Conservation (phyloP, 768 basidiomycete species). For the Lactifluus hygrophoroides region DNA sequence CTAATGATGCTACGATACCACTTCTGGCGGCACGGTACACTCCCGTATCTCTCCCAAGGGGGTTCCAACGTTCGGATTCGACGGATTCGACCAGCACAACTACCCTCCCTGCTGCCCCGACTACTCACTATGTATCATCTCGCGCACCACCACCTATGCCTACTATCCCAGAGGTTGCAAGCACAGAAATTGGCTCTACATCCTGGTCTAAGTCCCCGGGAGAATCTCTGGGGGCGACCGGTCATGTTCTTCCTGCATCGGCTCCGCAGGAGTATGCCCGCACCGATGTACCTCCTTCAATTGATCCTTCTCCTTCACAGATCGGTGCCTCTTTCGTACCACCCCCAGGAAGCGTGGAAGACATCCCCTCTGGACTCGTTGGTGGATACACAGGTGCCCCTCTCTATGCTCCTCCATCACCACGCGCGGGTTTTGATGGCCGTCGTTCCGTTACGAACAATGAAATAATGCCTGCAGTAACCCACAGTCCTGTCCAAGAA, state of each 20-base stretch:
- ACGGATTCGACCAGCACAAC: slow-evolving; percentile 15
- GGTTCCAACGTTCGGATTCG: background rate
- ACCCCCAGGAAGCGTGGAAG: slow-evolving; percentile 6
- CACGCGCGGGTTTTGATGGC: background rate
- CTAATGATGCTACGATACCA: background rate
- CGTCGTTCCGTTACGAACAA: background rate
- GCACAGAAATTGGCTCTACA: slow-evolving; percentile 9
- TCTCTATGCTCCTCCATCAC: background rate
- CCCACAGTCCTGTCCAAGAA: background rate
- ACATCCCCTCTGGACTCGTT: background rate
- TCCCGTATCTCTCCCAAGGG: background rate
- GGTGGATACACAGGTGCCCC: background rate
- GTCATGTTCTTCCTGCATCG: background rate
- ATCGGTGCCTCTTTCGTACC: background rate
- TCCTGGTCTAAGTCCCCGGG: slow-evolving; percentile 5
- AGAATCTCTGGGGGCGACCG: background rate
- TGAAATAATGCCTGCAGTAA: background rate
- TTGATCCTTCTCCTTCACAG: background rate
- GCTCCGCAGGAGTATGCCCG: background rate
- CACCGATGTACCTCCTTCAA: background rate
- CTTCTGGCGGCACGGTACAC: background rate
- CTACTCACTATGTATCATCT: background rate
- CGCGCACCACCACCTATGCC: slow-evolving; percentile 11
- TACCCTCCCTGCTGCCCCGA: slow-evolving; percentile 13
- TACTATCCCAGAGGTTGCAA: slow-evolving; percentile 19